Evolutionary conservation across 495 filamentous ascomycete species (phyloP), one percentile per base, ranked within the genome.

Genomic region (Penicillium psychrofluorescens): DNA sequence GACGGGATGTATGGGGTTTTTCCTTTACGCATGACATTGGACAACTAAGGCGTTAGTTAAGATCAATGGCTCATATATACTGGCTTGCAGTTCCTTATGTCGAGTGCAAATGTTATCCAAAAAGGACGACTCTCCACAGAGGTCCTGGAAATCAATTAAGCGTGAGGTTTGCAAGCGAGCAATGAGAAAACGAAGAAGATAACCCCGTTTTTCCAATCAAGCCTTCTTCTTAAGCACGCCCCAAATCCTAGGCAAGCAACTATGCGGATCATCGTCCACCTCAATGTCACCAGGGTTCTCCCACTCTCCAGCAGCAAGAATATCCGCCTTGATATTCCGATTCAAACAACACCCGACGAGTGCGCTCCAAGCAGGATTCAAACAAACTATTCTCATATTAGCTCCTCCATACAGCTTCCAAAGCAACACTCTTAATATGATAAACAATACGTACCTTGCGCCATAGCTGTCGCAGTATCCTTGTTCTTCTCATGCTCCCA

Each of bases 401-500:
- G 42, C 40, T 15, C 11, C 1, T 40, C 37, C 14, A 22, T 6
- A 22, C 22, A 22, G 22, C 22, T 22, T 22, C 22, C 22, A 22
- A 22, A 22, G 22, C 22, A 22, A 22, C 22, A 22, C 22, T 6
- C 22, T 22, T 6, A 6, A 22, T 22, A 0, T 6, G 32, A 38
- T 4, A 36, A 28, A 5, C 8, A 40, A 31, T n/a, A 49, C 53
- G 44, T 56, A 61, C 61, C 55, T 56, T 64, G 61, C 38, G 31
- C 45, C 11, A 45, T 33, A 30, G 38, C 42, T 33, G 68, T 68
- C 16, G 62, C 29, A 32, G 6, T n/a, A 27, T 68, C 43, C 36
- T 40, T 44, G 44, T 46, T 69, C 39, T 36, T 34, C n/a, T 41
- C 53, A 38, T 74, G 68, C 43, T 74, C 70, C 63, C 66, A 72